Evolutionary conservation across 2,329 filamentous ascomycete genomes (phyloP).

Genomic region (Fusarium multiceps): DNA sequence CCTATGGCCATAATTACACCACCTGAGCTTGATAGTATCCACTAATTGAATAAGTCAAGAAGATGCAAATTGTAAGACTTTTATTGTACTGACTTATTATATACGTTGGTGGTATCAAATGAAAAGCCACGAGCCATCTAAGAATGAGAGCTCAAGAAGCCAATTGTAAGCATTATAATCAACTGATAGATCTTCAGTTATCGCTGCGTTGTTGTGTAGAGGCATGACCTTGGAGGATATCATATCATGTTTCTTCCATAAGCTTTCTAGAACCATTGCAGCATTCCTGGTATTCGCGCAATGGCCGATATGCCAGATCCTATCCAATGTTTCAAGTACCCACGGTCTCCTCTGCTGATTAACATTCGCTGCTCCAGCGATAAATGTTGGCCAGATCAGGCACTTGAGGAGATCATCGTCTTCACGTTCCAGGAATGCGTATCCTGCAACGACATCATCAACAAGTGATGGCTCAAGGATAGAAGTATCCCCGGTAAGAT

Average conservation of each 20-base stretch:
- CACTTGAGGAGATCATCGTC: not conserved
- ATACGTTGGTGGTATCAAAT: not conserved
- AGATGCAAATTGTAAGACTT: too few species aligned
- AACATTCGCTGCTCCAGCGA: not conserved
- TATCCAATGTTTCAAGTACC: not conserved
- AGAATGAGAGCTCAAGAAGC: not conserved
- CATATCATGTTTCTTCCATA: not conserved
- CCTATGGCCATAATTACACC: too few species aligned
- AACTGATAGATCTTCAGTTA: not conserved
- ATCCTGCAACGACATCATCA: not conserved
- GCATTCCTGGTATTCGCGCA: not conserved
- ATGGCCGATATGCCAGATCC: not conserved
- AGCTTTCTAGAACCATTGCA: not conserved
- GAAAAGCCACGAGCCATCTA: not conserved
- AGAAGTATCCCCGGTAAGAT: not conserved
- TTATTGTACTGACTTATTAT: fast-evolving
- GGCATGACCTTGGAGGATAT: not conserved
- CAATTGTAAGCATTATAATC: not conserved
- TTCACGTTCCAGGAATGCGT: not conserved
- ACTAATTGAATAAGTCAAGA: too few species aligned
- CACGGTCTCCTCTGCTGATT: not conserved
- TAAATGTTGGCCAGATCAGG: not conserved
- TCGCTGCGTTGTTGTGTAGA: not conserved
- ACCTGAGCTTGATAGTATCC: too few species aligned
- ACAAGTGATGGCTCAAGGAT: not conserved